phyloP scores from a whole-genome alignment of 2,329 filamentous ascomycete genomes.

The Claviceps paspali region DNA sequence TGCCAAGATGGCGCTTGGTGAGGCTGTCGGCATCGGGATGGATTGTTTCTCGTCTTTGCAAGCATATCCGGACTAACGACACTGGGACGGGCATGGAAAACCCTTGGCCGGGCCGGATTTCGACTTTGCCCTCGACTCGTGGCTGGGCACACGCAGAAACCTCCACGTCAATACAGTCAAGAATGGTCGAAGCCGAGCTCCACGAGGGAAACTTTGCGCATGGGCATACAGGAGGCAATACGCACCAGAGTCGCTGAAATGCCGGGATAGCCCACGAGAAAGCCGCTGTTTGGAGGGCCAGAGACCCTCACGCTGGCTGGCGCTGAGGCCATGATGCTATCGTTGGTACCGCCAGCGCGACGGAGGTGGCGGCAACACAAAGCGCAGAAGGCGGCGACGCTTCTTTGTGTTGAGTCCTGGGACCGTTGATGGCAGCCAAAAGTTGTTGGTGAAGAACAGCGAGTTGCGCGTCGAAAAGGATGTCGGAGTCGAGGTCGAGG shows the following conservation, averaged over 20 bases:
- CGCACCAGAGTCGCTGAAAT: conserved; percentile 93
- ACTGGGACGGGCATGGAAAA: conserved; percentile 79
- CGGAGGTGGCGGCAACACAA: conserved; percentile 4
- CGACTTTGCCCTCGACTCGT: conserved; percentile 93
- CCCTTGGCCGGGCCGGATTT: conserved; percentile 76
- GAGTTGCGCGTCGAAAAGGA: too few species aligned
- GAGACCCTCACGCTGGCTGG: conserved; percentile 67
- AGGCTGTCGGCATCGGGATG: conserved; percentile 91
- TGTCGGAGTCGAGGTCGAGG: background rate
- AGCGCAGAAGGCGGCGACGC: background rate
- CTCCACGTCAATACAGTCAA: background rate
- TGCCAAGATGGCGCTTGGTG: conserved; percentile 79
- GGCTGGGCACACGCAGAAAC: conserved; percentile 44
- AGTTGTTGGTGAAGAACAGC: conserved; percentile 2
- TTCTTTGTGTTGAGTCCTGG: background rate
- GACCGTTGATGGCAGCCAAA: background rate
- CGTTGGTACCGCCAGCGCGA: conserved; percentile 7
- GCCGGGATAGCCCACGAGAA: conserved; percentile 90
- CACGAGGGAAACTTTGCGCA: too few species aligned
- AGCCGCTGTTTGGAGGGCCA: conserved; percentile 91
- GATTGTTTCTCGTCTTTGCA: conserved; percentile 89
- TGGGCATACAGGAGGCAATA: conserved; percentile 15
- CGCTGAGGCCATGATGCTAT: conserved; percentile 17
- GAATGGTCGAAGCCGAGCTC: background rate
- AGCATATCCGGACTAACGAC: conserved; percentile 84